Conservation (phyloP, 2,329 filamentous ascomycete genomes). For the Penicillium sp. region DNA sequence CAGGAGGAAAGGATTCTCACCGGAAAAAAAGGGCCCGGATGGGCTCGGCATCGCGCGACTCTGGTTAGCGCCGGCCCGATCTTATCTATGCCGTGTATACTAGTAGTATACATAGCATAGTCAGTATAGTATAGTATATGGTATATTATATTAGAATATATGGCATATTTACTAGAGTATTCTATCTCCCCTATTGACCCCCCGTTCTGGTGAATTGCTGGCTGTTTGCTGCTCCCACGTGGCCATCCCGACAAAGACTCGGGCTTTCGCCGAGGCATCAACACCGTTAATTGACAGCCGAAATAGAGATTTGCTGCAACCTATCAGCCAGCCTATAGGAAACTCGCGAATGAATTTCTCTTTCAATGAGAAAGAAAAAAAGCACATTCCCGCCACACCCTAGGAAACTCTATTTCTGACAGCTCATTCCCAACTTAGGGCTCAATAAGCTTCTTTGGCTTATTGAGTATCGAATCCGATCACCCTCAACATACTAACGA, state of each 20-base stretch:
- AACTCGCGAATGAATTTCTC: no score
- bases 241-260: no score
- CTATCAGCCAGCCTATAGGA: no score
- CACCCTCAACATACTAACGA: no score
- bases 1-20: constrained; percentile 18
- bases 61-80: constrained; percentile 25
- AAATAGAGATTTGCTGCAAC: no score
- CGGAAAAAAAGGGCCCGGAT: constrained; percentile 41
- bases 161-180: neutral
- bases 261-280: no score
- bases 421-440: constrained; percentile 7
- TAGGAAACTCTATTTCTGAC: no score
- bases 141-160: neutral
- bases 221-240: no score
- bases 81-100: constrained; percentile 22
- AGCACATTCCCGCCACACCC: no score
- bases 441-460: constrained; percentile 9
- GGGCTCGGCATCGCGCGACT: constrained; percentile 36
- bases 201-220: neutral
- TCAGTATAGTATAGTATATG: neutral
- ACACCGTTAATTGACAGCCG: no score
- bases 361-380: neutral
- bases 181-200: constrained; percentile 3
- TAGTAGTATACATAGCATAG: neutral
- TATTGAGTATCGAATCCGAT: no score